phyloP scores from a whole-genome alignment of 108 stramenopile species.

The Cyclotella kingstonii region DNA sequence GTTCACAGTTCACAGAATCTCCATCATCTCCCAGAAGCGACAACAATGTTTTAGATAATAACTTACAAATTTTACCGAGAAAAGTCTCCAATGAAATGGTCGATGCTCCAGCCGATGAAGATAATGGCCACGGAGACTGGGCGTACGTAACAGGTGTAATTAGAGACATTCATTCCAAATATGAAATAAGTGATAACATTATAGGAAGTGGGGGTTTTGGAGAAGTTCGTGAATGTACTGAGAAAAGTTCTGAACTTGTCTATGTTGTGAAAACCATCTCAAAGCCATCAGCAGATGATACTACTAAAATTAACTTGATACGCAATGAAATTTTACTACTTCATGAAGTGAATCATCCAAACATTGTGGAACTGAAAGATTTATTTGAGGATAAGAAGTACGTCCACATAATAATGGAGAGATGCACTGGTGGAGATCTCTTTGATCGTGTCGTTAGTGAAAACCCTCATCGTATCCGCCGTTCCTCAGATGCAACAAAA shows the following conservation, averaged over 20 bases:
- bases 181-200: conserved; percentile 29
- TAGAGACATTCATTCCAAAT: conserved; percentile 26
- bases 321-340: conserved; percentile 40
- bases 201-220: conserved; percentile 41
- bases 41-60: not conserved
- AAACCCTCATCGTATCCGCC: conserved; percentile 19
- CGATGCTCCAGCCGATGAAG: not conserved
- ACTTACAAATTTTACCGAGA: not conserved
- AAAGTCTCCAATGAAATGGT: not conserved
- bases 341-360: conserved; percentile 54
- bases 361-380: conserved; percentile 65
- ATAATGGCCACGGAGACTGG: conserved; percentile 16
- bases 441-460: conserved; percentile 39
- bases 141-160: conserved; percentile 36
- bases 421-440: conserved; percentile 41
- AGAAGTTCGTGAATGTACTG: conserved; percentile 27
- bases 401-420: conserved; percentile 68
- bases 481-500: conserved; percentile 16
- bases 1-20: not conserved
- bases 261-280: conserved; percentile 35
- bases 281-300: conserved; percentile 21
- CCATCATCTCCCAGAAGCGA: conserved; percentile 15
- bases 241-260: conserved; percentile 16
- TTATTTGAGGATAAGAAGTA: conserved; percentile 55
- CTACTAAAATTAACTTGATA: conserved; percentile 28